Evolutionary conservation across 2,329 filamentous ascomycete genomes (phyloP).

Genomic region (Myriosclerotinia scirpicola): DNA sequence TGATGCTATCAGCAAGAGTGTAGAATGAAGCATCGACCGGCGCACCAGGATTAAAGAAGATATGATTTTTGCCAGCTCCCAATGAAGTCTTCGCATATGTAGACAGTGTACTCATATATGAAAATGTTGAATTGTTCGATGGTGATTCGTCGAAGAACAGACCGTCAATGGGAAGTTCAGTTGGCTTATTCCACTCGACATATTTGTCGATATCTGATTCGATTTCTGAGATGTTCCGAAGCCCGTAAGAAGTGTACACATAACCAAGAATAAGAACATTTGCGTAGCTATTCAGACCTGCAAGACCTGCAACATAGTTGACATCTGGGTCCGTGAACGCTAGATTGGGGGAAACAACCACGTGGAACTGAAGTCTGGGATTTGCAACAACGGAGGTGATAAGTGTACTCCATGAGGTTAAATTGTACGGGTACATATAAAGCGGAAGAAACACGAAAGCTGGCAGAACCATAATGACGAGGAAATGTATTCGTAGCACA

Average conservation of each 20-base stretch:
- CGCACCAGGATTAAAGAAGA: constrained; percentile 32
- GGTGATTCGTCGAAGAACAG: constrained; percentile 23
- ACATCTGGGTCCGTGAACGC: constrained; percentile 26
- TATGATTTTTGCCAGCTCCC: constrained; percentile 26
- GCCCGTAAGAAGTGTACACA: constrained; percentile 43
- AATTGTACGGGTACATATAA: constrained; percentile 34
- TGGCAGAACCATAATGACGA: constrained; percentile 13
- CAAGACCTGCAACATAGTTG: constrained; percentile 31
- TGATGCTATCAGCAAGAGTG: constrained; percentile 31
- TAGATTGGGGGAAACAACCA: constrained; percentile 31
- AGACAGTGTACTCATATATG: constrained; percentile 31
- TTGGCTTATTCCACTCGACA: constrained; percentile 40
- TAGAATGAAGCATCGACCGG: constrained; percentile 30
- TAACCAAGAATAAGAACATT: constrained; percentile 45
- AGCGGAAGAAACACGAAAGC: constrained; percentile 33
- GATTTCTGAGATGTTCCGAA: constrained; percentile 39
- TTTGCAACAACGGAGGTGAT: constrained; percentile 28
- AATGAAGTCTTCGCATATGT: constrained; percentile 29
- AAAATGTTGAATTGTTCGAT: constrained; percentile 23
- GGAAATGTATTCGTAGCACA: background rate
- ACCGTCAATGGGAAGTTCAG: constrained; percentile 11
- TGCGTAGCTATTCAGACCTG: constrained; percentile 30
- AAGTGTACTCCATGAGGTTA: constrained; percentile 32
- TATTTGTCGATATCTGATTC: constrained; percentile 43
- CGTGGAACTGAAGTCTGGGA: constrained; percentile 31